Base-by-base conservation (phyloP, 441 rosid species). In the Erysimum cheiri region DNA sequence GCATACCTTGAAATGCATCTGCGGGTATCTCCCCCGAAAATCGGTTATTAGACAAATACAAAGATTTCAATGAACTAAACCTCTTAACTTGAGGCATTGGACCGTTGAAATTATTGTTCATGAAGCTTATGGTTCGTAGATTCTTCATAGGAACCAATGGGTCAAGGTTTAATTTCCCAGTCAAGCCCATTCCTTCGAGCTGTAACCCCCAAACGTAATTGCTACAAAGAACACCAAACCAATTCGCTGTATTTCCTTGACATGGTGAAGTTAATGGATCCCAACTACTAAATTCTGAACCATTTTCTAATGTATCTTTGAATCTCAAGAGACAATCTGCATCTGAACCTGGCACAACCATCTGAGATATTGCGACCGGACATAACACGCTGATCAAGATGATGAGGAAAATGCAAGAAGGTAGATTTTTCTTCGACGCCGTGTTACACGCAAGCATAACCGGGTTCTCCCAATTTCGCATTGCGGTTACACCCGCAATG, bases 41-140 rank as follows among this genome's bases (percentile, higher is more conserved):
- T 2, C 73, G 57, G 67, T 95, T 95, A 41, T 88, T 82, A 13
- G 97, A 90, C 59, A 95, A 76, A 64, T 75, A 95, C 74, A 91
- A 66, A 3, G 96, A 78, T 68, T 82, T 91, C 63, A 95, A 41
- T 0, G 78, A 60, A 11, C 60, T 71, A 5, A 95, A 67, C 69
- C 73, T 82, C 74, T 73, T 87, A 14, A 95, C 48, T 0, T 77
- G 67, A 1, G 98, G 99, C 67, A 92, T 43, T n/a, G 80, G 72
- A 7, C 97, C 96, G 0, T 71, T 77, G 22, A 95, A 84, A 6
- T 78, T 56, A 53, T 95, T 95, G 81, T 88, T 85, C 96, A 81
- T 85, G 19, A 92, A 79, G 73, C 99, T 95, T n/a, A 95, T 2
- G 1, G 87, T 84, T 9, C 95, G 86, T 71, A 95, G 57, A 6